Evolutionary conservation across 2,329 filamentous ascomycete species (phyloP).

Genomic region (Byssothecium circinans): DNA sequence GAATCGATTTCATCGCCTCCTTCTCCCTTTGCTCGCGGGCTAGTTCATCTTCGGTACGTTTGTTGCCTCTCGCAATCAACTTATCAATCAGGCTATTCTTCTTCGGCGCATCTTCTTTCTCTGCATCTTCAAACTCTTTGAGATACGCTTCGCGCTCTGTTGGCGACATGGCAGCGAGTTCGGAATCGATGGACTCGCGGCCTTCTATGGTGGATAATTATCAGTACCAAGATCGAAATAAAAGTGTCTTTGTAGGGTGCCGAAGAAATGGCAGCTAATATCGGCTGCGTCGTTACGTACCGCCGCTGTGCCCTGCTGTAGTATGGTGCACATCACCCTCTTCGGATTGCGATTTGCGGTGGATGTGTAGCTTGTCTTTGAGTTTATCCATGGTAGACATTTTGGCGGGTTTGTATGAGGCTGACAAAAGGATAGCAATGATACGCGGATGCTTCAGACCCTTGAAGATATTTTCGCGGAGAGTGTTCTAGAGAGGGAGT

Average conservation of each 20-base stretch:
- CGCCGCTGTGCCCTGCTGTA: constrained; percentile 7
- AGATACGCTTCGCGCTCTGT: constrained; percentile 39
- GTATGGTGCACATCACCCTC: constrained; percentile 15
- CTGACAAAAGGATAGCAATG: neutral
- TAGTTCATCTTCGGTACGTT: constrained; percentile 39
- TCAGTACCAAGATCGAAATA: neutral
- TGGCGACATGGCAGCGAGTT: constrained; percentile 36
- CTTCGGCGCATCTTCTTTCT: constrained; percentile 33
- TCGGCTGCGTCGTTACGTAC: constrained; percentile 10
- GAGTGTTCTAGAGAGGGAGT: neutral
- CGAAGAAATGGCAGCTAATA: neutral
- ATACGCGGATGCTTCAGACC: neutral
- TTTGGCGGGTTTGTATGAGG: neutral
- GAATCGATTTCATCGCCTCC: constrained; percentile 10
- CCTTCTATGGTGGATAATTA: constrained; percentile 21
- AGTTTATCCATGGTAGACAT: constrained; percentile 35
- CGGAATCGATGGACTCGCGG: constrained; percentile 36
- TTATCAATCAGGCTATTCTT: constrained; percentile 23
- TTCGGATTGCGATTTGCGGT: constrained; percentile 36
- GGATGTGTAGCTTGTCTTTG: constrained; percentile 42
- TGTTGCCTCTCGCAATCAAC: constrained; percentile 39
- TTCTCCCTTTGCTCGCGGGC: constrained; percentile 26
- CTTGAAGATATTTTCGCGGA: neutral
- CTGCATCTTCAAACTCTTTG: constrained; percentile 41
- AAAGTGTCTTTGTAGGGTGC: too few species aligned